phyloP scores from a whole-genome alignment of 306 rosid species.

The Prunus padus region DNA sequence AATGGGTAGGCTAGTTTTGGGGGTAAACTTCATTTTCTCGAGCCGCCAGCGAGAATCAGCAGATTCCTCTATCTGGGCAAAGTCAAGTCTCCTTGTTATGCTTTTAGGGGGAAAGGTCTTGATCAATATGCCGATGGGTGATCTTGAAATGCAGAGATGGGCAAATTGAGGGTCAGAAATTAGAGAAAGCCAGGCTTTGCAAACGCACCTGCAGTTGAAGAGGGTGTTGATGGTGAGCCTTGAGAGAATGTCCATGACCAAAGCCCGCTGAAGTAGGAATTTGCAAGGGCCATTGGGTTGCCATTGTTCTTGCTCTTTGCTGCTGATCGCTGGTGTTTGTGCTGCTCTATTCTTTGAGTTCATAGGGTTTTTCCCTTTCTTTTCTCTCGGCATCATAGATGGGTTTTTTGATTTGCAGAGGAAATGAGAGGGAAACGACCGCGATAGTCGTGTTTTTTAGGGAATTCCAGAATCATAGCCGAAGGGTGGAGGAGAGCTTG shows the following conservation, averaged over 20 bases:
- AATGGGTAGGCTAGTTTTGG: neutral
- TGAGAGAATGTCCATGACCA: conserved; percentile 4
- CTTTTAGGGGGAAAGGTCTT: neutral
- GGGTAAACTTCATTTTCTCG: neutral
- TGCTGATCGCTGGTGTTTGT: neutral
- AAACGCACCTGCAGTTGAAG: conserved; percentile 11
- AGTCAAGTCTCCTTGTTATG: neutral
- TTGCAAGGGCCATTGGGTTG: neutral
- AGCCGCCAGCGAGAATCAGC: neutral
- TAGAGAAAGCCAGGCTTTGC: conserved; percentile 2
- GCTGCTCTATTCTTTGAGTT: neutral
- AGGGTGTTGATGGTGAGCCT: neutral
- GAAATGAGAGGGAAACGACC: neutral
- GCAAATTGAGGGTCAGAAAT: conserved; percentile 3
- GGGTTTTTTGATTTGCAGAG: too few relatives aligned
- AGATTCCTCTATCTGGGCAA: neutral
- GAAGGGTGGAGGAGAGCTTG: neutral
- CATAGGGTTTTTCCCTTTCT: neutral
- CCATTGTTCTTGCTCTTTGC: neutral
- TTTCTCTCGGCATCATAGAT: neutral
- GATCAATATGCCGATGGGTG: conserved; percentile 4
- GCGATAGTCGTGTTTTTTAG: neutral
- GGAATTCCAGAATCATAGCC: neutral
- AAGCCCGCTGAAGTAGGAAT: neutral
- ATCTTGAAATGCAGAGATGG: neutral